phyloP scores from a whole-genome alignment of 1,139 yeast genomes.

The Martiniozyma asiatica region DNA sequence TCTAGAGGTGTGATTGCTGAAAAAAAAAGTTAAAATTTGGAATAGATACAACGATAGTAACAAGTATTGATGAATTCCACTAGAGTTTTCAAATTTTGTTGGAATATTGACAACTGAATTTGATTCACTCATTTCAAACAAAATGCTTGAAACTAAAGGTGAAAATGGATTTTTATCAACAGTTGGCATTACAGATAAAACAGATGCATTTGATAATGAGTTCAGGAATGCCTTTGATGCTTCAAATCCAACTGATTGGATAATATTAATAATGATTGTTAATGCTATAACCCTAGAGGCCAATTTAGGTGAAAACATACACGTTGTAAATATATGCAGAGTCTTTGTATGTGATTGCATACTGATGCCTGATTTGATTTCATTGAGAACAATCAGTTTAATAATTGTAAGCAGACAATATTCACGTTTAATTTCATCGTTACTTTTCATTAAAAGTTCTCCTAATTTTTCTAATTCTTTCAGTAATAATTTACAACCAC shows the following conservation, averaged over 20 bases:
- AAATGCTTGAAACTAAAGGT: slow-evolving; percentile 30
- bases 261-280: slow-evolving; percentile 41
- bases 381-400: slow-evolving; percentile 37
- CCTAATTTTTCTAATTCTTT: slow-evolving; percentile 11
- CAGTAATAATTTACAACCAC: slow-evolving; percentile 33
- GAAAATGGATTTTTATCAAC: slow-evolving; percentile 8
- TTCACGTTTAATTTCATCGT: slow-evolving; percentile 38
- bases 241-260: slow-evolving; percentile 12
- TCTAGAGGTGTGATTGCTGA: too few species aligned
- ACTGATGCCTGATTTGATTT: slow-evolving; percentile 31
- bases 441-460: slow-evolving; percentile 19
- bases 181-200: slow-evolving; percentile 4
- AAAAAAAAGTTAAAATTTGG: too few species aligned
- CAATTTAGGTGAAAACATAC: slow-evolving; percentile 45
- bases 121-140: slow-evolving; percentile 33
- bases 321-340: slow-evolving; percentile 24
- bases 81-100: slow-evolving; percentile 25
- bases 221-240: slow-evolving; percentile 11
- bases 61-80: too few species aligned
- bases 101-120: too few species aligned
- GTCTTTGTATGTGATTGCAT: slow-evolving; percentile 24
- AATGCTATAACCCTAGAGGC: slow-evolving; percentile 73
- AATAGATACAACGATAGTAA: too few species aligned
- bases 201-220: slow-evolving; percentile 1
- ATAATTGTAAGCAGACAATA: slow-evolving; percentile 33